Conservation (phyloP, 352 stramenopile genomes). For the Globisporangium alternatum region DNA sequence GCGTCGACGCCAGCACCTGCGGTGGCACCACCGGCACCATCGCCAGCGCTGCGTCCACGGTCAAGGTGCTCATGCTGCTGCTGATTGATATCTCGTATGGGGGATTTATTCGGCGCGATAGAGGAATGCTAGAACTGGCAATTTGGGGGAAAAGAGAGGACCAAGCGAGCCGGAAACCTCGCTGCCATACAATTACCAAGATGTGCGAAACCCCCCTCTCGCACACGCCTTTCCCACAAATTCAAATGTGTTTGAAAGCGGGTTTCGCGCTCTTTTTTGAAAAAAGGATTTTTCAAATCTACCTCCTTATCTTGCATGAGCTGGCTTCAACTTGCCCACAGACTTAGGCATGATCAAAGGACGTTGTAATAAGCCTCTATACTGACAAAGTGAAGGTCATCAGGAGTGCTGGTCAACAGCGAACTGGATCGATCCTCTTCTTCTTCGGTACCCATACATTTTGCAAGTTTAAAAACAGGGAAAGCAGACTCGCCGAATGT, state of each 20-base stretch:
- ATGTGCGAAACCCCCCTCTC: not conserved
- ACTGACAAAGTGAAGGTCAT: not conserved
- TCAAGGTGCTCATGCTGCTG: not conserved
- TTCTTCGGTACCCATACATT: not conserved
- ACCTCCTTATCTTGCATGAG: not conserved
- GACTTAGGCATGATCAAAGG: not conserved
- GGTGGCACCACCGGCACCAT: not conserved
- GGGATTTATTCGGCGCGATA: constrained; percentile 4
- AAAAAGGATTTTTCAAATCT: not conserved
- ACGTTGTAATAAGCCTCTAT: not conserved
- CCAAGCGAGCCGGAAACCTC: not conserved
- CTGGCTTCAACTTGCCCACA: not conserved
- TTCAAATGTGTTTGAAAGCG: not conserved
- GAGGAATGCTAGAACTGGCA: constrained; percentile 1
- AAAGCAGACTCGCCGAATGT: no score
- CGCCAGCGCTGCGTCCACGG: no score
- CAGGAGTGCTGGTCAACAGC: not conserved
- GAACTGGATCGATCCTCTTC: not conserved
- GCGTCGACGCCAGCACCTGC: not conserved
- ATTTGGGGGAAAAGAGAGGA: not conserved
- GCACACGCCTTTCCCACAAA: not conserved
- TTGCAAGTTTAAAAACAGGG: not conserved
- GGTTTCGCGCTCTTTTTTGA: not conserved
- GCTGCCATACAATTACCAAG: not conserved
- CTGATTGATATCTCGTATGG: not conserved